These are phyloP conservation scores for Penicillium sp. DNA, from an alignment of 2,329 filamentous ascomycete species.

Conservation along the genomic window DNA sequence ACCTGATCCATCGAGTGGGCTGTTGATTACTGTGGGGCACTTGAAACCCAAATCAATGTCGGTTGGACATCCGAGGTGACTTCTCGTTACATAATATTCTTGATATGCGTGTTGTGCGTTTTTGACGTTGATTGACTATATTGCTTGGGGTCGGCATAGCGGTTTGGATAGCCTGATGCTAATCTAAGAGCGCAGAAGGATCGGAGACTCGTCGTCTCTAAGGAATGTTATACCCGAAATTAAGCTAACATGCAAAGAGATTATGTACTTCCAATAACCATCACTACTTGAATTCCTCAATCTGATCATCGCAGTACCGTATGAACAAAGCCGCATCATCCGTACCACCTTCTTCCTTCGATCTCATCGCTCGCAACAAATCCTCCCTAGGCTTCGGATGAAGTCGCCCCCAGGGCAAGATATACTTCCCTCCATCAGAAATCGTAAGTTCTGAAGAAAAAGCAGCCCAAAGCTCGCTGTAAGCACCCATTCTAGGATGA, in stretches of 20 bases:
- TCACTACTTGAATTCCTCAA: neutral
- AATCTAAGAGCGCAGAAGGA: neutral
- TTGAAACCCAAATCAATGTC: neutral
- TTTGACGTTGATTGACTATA: neutral
- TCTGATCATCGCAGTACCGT: slow-evolving; percentile 16
- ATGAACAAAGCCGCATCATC: slow-evolving; percentile 25
- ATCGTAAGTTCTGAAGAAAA: slow-evolving; percentile 13
- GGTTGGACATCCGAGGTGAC: neutral
- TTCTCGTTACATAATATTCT: neutral
- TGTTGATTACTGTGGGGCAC: neutral
- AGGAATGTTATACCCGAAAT: no score
- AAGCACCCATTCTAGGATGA: slow-evolving; percentile 15
- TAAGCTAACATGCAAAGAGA: no score
- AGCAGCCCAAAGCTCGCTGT: slow-evolving; percentile 21
- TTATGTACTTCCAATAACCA: neutral
- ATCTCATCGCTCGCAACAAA: slow-evolving; percentile 16
- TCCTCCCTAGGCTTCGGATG: slow-evolving; percentile 16
- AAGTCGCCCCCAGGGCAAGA: slow-evolving; percentile 20
- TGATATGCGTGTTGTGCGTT: neutral
- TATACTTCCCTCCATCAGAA: slow-evolving; percentile 17
- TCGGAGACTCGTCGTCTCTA: no score
- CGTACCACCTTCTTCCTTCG: slow-evolving; percentile 13
- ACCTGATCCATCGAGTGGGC: neutral
- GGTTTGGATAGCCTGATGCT: neutral
- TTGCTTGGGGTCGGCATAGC: neutral